Base-by-base conservation (phyloP, 306 rosid genomes). In the Bauhinia variegata region DNA sequence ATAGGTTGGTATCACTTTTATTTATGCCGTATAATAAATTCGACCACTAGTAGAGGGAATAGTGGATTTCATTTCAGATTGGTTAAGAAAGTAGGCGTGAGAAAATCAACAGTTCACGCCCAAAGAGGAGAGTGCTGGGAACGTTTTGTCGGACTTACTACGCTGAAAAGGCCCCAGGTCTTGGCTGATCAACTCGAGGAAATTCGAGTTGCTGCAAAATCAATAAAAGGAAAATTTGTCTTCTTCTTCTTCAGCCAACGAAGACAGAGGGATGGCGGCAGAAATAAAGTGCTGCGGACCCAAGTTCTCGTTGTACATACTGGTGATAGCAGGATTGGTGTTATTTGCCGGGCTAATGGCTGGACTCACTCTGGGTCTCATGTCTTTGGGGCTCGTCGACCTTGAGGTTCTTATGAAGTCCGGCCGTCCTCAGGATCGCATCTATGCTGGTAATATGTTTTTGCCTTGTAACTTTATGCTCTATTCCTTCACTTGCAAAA, bases 341-440 rank as follows among this genome's bases (percentile, higher is more conserved):
- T 54, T 85, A 69, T 93, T 93, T 44, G 97, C 99, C 0, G 99
- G 99, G 5, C 60, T 93, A 4, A 89, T 93, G 99, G 99, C 99
- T 18, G 99, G 99, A 4, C 97, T 93, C 65, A 93, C 99, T 42
- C 77, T 93, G 1, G 99, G 99, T 5, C 99, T 93, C 79, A 93
- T 93, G 99, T 93, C 99, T 33, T 74, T 93, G 34, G 96, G 96
- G 18, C 88, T 93, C 38, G 99, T 93, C 71, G 97, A 93, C 87
- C 97, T 93, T 36, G 99, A 93, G 77, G 99, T 93, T 54, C 97
- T 93, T 75, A 88, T 93, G 57, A 84, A 78, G 79, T 90, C 99
- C 16, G 99, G 99, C 58, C 99, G 91, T 28, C 96, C 95, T 75
- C 91, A 86, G 84, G 97, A 93, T 86, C 95, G 95, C 14, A 65